Evolutionary conservation across 1,139 yeast genomes (phyloP), one percentile per base, ranked within the genome.

Genomic region (Taphrina populina): DNA sequence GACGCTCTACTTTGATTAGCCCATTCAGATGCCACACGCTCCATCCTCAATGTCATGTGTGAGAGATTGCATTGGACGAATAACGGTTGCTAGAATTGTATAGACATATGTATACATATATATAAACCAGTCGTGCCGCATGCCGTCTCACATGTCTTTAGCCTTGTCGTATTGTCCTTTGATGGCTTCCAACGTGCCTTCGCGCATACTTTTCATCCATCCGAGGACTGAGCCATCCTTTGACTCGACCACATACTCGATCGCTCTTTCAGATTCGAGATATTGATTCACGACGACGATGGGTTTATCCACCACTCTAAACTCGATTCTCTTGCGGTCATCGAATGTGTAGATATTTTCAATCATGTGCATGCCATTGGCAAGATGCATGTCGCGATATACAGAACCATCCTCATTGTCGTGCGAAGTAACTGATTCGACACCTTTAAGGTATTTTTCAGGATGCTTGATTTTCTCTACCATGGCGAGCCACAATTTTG

Each of bases 391-490:
- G n/a, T 49, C 54, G 21, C 54, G 45, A 19, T 49, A 49, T 11
- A 39, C 29, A 23, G 46, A 39, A 6, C 46, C 54, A 7, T 39
- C 46, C 8, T 30, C 40, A 24, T 37, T 37, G 27, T 37, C 40
- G 3, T 21, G 21, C 6, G 33, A 32, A 6, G 44, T 39, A 10
- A 49, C 54, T 21, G 29, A 15, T 32, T 21, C 19, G 29, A 49
- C 46, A 32, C 39, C 39, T 29, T 29, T 29, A 15, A 49, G 35
- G 40, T 49, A 49, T 37, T 17, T 17, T 4, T 30, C 54, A 24
- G 54, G 54, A 24, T 49, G 30, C 13, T 21, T 39, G 30, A 41
- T 49, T 46, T 49, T 49, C 32, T 49, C 54, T 26, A 49, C 46
- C 32, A 49, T 40, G 20, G 54, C 44, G n/a, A 21, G 29, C 54